phyloP scores from a whole-genome alignment of 495 filamentous ascomycete species.

The Penicillium nucicola region DNA sequence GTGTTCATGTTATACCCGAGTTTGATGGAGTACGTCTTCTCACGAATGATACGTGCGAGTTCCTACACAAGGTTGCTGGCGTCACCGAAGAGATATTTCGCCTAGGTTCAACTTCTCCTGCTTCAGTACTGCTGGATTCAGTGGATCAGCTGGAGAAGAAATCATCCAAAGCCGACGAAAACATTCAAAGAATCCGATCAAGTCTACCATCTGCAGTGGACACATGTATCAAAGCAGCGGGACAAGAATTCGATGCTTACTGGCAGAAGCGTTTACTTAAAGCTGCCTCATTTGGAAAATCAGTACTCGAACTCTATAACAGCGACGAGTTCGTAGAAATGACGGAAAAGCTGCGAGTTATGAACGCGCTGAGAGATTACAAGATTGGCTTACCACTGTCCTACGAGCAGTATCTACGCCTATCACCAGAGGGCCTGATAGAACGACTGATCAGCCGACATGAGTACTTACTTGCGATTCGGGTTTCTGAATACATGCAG shows the following conservation, averaged over 20 bases:
- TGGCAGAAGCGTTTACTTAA: constrained; percentile 96
- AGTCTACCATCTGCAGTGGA: constrained; percentile 90
- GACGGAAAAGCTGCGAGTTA: constrained; percentile 88
- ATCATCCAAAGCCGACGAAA: constrained; percentile 95
- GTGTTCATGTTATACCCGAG: constrained; percentile 85
- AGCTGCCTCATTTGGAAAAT: constrained; percentile 95
- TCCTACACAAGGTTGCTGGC: constrained; percentile 86
- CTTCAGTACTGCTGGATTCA: constrained; percentile 88
- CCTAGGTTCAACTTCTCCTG: constrained; percentile 79
- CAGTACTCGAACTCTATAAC: constrained; percentile 91
- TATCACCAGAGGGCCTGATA: constrained; percentile 84
- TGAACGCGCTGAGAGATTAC: constrained; percentile 88
- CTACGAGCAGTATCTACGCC: constrained; percentile 83
- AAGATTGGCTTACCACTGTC: constrained; percentile 89
- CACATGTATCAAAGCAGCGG: constrained; percentile 85
- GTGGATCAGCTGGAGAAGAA: constrained; percentile 87
- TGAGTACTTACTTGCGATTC: constrained; percentile 87
- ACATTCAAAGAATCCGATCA: constrained; percentile 87
- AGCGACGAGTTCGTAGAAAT: constrained; percentile 98
- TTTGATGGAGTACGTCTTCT: constrained; percentile 84
- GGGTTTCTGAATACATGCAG: constrained; percentile 82
- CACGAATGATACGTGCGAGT: constrained; percentile 90
- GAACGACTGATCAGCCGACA: constrained; percentile 81
- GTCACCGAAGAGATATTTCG: constrained; percentile 86
- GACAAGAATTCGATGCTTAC: constrained; percentile 81